phyloP scores from a whole-genome alignment of 1,284 basidiomycete species.

The Lentinus polychrous region DNA sequence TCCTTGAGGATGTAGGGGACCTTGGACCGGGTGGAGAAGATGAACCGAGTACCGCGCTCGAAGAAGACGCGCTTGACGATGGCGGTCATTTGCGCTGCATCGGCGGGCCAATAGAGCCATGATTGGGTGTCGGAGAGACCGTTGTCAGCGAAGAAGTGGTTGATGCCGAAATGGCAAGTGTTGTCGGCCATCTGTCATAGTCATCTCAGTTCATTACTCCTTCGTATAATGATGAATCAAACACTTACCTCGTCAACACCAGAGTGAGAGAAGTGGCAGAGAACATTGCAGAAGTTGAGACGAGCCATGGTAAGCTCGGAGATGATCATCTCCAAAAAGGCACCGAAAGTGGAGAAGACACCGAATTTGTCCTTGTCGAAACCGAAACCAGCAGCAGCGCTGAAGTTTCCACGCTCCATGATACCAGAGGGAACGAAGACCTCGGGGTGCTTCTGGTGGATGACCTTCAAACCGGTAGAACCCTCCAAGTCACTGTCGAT shows the following conservation, averaged over 20 bases:
- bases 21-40: constrained; percentile 84
- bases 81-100: constrained; percentile 73
- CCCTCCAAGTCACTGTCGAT: constrained; percentile 87
- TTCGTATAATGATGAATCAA: not conserved
- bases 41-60: constrained; percentile 71
- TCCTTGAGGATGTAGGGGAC: constrained; percentile 80
- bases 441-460: constrained; percentile 83
- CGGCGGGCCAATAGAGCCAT: constrained; percentile 81
- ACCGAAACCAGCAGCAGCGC: constrained; percentile 81
- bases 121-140: constrained; percentile 73
- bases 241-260: constrained; percentile 44
- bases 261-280: constrained; percentile 83
- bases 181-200: constrained; percentile 68
- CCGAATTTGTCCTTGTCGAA: constrained; percentile 70
- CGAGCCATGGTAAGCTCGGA: constrained; percentile 89
- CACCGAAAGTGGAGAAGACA: constrained; percentile 83
- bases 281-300: constrained; percentile 78
- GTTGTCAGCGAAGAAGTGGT: constrained; percentile 83
- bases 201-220: constrained; percentile 2
- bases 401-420: constrained; percentile 39
- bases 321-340: constrained; percentile 83
- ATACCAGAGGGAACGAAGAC: constrained; percentile 77
- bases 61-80: constrained; percentile 75
- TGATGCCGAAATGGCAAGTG: constrained; percentile 79
- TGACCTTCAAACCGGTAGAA: constrained; percentile 78